Base-by-base conservation (phyloP, 331 rosid species). In the Cydonia oblonga region DNA sequence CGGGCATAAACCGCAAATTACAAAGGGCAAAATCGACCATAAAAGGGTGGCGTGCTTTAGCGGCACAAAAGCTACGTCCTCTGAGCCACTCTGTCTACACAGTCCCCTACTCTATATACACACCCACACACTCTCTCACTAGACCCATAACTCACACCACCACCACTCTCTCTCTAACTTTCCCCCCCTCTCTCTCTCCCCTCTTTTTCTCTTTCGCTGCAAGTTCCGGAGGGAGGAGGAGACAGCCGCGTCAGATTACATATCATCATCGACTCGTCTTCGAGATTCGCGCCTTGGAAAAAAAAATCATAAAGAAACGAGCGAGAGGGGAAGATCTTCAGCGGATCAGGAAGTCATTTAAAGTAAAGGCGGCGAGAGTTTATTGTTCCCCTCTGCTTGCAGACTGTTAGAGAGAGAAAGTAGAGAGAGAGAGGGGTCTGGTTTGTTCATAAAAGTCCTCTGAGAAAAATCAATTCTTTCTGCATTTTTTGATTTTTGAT, bases 351-450 rank as follows among this genome's bases (percentile, higher is more conserved):
- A 49, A 42, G 18, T 62, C 72, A 49, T 69, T 86, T 69, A 86
- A 83, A 25, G 85, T 84, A 81, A 83, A 88, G 99, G 96, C 97
- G 92, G 99, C 97, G 84, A 87, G 46, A 53, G 82, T 86, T 82
- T 85, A 91, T 79, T 69, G 77, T 70, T 42, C 44, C 20, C 32
- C 26, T 12, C n/a, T 49, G 54, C 3, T 7, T 33, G 60, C 40
- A 35, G 40, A 35, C 40, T 2, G 40, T 35, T 35, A 38, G 42
- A 38, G 42, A 9, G 42, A 35, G 42, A 2, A 35, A 35, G 42
- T 2, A 35, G 60, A 32, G 73, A 52, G 69, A n/a, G 51, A 49
- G 19, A 23, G 40, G 16, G 23, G 10, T n/a, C 7, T 5, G 51
- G 22, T 30, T 14, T 62, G 5, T 19, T 30, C 67, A 30, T 62